Conservation (phyloP, 1,139 yeast genomes). For the Candida labiduridarum region DNA sequence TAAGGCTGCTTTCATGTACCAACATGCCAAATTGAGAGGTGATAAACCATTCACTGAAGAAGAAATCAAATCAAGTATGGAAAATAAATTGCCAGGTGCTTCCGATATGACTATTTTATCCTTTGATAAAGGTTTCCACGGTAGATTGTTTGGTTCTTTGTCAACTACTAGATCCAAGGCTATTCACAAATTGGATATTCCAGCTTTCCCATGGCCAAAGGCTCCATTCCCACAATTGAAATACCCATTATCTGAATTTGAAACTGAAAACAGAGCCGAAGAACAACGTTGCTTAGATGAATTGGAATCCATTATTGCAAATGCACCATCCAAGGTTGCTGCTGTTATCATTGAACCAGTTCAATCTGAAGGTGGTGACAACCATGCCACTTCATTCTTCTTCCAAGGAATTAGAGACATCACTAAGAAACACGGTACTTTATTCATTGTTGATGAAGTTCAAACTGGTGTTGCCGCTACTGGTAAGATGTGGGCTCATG, state of each 20-base stretch:
- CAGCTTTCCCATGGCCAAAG: slow-evolving; percentile 77
- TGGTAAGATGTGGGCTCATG: slow-evolving; percentile 75
- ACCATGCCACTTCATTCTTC: slow-evolving; percentile 61
- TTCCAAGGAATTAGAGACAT: slow-evolving; percentile 68
- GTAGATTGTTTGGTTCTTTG: slow-evolving; percentile 72
- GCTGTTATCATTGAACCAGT: slow-evolving; percentile 74
- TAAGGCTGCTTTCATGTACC: slow-evolving; percentile 79
- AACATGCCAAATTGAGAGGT: slow-evolving; percentile 62
- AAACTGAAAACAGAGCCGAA: slow-evolving; percentile 55
- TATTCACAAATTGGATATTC: slow-evolving; percentile 72
- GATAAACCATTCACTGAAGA: slow-evolving; percentile 53
- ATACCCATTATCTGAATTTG: slow-evolving; percentile 62
- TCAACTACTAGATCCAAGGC: slow-evolving; percentile 77
- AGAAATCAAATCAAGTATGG: slow-evolving; percentile 65
- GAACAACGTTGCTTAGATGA: slow-evolving; percentile 61
- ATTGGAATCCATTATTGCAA: slow-evolving; percentile 54
- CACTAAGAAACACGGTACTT: slow-evolving; percentile 58
- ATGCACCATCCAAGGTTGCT: slow-evolving; percentile 54
- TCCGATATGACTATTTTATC: slow-evolving; percentile 69
- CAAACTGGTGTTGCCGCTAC: slow-evolving; percentile 79
- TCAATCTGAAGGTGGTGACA: slow-evolving; percentile 79
- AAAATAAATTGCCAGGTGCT: slow-evolving; percentile 66
- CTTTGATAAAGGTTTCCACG: slow-evolving; percentile 74
- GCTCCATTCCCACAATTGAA: slow-evolving; percentile 70
- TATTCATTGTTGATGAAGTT: slow-evolving; percentile 71